These are phyloP conservation scores for Mimosa pudica DNA, from an alignment of 306 rosid genomes.

Conservation along the genomic window DNA sequence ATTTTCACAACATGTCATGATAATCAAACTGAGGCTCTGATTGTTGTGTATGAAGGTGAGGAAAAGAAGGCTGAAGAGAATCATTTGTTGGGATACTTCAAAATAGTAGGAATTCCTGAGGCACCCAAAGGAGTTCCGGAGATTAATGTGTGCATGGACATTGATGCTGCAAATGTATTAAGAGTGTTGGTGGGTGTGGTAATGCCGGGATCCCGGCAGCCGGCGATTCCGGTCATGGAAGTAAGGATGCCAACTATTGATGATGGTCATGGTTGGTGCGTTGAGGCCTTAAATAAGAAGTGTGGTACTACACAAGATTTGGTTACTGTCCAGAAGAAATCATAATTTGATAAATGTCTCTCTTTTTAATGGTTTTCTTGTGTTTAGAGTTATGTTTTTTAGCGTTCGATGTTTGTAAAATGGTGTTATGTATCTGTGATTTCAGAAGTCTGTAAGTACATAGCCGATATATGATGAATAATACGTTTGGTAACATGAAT, in stretches of 20 bases:
- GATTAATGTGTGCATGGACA: conserved; percentile 79
- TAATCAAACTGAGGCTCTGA: conserved; percentile 73
- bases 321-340: conserved; percentile 54
- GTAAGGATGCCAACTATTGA: conserved; percentile 87
- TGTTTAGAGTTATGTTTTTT: conserved; percentile 18
- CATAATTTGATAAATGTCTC: conserved; percentile 29
- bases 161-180: conserved; percentile 67
- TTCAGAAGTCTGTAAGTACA: not conserved
- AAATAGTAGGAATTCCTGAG: conserved; percentile 70
- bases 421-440: not conserved
- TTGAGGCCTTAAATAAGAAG: conserved; percentile 60
- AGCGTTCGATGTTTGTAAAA: conserved; percentile 27
- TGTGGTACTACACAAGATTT: conserved; percentile 68
- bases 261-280: conserved; percentile 91
- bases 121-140: conserved; percentile 71
- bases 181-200: conserved; percentile 66
- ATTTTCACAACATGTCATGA: conserved; percentile 72
- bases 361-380: conserved; percentile 13
- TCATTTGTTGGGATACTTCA: conserved; percentile 79
- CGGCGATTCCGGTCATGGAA: conserved; percentile 68
- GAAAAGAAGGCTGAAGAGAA: conserved; percentile 60
- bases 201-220: conserved; percentile 58
- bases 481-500: too few relatives aligned
- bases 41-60: conserved; percentile 81
- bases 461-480: conserved; percentile 12